Conservation (phyloP, 2,329 filamentous ascomycete genomes). For the Hypoxylon rubiginosum region DNA sequence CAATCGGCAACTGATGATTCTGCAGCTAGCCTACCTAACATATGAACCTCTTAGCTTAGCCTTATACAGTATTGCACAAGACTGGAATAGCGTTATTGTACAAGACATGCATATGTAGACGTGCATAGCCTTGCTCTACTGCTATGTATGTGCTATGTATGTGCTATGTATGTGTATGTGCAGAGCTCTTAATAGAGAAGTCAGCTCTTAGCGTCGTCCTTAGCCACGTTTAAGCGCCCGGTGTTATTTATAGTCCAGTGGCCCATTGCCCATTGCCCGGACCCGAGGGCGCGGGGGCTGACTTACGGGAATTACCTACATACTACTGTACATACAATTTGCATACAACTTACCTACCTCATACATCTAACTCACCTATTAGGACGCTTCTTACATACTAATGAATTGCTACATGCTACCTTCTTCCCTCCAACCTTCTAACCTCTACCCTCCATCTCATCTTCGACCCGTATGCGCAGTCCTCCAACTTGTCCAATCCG, state of each 20-base stretch:
- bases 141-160: too few species aligned
- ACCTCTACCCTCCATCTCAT: slow-evolving; percentile 31
- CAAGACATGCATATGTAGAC: background rate
- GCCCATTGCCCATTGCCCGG: background rate
- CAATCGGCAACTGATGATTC: slow-evolving; percentile 14
- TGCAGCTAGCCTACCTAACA: slow-evolving; percentile 13
- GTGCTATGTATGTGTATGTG: background rate
- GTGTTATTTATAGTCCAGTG: background rate
- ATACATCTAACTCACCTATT: background rate
- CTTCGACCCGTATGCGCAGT: slow-evolving; percentile 1
- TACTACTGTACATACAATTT: background rate
- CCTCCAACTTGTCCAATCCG: slow-evolving; percentile 10
- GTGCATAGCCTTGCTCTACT: background rate
- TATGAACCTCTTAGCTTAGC: slow-evolving; percentile 5
- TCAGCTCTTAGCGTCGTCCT: background rate
- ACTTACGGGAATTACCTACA: background rate
- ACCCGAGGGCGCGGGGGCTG: background rate
- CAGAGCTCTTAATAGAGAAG: background rate
- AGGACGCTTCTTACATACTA: slow-evolving; percentile 1
- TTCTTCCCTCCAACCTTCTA: background rate
- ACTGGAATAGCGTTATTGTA: background rate
- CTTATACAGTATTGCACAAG: slow-evolving; percentile 1
- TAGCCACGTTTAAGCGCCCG: background rate
- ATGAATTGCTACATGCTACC: background rate
- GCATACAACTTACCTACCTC: background rate